These are phyloP conservation scores for Penicillium herquei DNA, from an alignment of 495 filamentous ascomycete species.

Conservation along the genomic window DNA sequence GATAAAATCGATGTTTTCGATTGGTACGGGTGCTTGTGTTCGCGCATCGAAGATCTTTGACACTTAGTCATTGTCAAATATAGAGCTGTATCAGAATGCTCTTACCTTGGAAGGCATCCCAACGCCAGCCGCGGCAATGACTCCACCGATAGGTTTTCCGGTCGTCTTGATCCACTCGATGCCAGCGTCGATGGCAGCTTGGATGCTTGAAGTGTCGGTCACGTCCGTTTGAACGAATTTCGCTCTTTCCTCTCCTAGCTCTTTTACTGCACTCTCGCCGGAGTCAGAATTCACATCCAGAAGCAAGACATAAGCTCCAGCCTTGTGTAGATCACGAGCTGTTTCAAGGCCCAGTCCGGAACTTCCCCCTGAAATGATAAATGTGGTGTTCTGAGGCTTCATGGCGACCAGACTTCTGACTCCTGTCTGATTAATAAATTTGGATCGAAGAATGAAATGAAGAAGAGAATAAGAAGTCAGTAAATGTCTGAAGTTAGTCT, in stretches of 20 bases:
- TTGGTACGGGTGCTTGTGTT: neutral
- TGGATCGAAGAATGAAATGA: too few relatives aligned
- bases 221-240: too few relatives aligned
- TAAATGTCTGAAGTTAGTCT: too few relatives aligned
- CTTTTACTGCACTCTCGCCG: too few relatives aligned
- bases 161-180: neutral
- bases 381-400: neutral
- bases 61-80: too few relatives aligned
- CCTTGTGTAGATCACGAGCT: neutral
- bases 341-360: neutral
- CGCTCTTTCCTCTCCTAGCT: too few relatives aligned
- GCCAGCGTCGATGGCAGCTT: too few relatives aligned
- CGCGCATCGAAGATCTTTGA: too few relatives aligned
- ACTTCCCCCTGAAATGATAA: neutral
- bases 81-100: too few relatives aligned
- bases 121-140: neutral
- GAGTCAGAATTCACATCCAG: neutral
- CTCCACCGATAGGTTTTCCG: neutral
- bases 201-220: too few relatives aligned
- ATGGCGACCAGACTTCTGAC: neutral
- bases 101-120: neutral
- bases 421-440: too few relatives aligned
- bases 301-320: neutral
- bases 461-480: too few relatives aligned
- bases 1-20: neutral